A percentile compares a stretch with the other conserved stretches of the same genome.
phyloP scores from a whole-genome alignment of 768 basidiomycete genomes.

The Podaxis sp. region DNA sequence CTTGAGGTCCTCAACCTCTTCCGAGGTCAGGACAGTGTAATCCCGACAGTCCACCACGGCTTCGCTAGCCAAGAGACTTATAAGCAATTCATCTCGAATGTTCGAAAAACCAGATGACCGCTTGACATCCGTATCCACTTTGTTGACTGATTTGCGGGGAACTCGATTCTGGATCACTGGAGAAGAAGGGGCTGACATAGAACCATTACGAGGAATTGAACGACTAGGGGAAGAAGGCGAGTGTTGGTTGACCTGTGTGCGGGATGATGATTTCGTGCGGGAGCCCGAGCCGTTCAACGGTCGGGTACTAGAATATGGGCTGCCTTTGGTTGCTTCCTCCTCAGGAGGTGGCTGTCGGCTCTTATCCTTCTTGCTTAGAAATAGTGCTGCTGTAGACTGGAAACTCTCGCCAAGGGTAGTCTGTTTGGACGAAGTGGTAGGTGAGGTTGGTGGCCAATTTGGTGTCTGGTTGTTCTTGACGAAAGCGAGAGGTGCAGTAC shows the following conservation, averaged over 20 bases:
- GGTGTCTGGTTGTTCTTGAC: slow-evolving; percentile 26
- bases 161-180: slow-evolving; percentile 28
- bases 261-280: background rate
- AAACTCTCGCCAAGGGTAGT: slow-evolving; percentile 22
- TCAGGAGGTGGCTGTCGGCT: slow-evolving; percentile 24
- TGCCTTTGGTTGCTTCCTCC: slow-evolving; percentile 19
- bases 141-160: slow-evolving; percentile 29
- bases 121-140: slow-evolving; percentile 33
- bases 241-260: background rate
- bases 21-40: slow-evolving; percentile 64
- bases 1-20: slow-evolving; percentile 47
- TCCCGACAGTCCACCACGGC: slow-evolving; percentile 89
- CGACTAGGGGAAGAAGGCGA: background rate
- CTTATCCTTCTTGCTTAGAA: slow-evolving; percentile 48
- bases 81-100: slow-evolving; percentile 78
- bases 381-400: slow-evolving; percentile 39
- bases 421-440: slow-evolving; percentile 25
- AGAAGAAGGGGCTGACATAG: slow-evolving; percentile 18
- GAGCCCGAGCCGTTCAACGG: slow-evolving; percentile 5
- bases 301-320: slow-evolving; percentile 7
- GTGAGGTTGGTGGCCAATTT: slow-evolving; percentile 41
- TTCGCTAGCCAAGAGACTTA: slow-evolving; percentile 89
- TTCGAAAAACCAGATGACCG: slow-evolving; percentile 42
- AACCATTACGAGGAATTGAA: slow-evolving; percentile 1
- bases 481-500: slow-evolving; percentile 7